Evolutionary conservation across 192 early-diverging fungal species (phyloP).

Genomic region (Linnemannia exigua): DNA sequence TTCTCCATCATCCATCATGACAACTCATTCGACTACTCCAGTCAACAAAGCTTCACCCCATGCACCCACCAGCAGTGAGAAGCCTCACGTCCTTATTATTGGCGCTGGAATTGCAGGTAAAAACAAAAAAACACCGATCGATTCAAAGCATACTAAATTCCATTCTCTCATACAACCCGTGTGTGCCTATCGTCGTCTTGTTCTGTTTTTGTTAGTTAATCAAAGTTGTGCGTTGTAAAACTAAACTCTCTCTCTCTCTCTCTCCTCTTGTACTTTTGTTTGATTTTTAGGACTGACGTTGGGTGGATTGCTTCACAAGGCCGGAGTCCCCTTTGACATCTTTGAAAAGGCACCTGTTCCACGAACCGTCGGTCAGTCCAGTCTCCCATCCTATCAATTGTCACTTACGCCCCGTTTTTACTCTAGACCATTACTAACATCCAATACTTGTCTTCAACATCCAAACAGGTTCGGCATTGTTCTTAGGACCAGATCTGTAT

Average conservation of each 20-base stretch:
- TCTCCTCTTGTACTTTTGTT: neutral
- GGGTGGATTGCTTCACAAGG: neutral
- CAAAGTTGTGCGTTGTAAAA: neutral
- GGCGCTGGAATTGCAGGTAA: constrained; percentile 7
- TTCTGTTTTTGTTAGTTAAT: neutral
- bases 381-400: neutral
- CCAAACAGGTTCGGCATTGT: neutral
- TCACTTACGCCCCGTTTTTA: neutral
- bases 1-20: neutral
- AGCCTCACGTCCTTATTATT: neutral
- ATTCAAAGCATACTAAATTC: neutral
- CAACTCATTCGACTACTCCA: neutral
- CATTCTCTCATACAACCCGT: neutral
- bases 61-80: neutral
- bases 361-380: neutral
- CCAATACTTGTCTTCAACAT: neutral
- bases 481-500: neutral
- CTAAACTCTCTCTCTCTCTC: neutral
- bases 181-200: neutral
- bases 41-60: neutral
- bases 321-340: neutral
- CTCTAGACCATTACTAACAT: neutral
- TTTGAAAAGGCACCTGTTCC: neutral
- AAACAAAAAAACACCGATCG: neutral
- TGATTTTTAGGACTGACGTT: neutral